Conservation (phyloP, 176 grass and related monocot genomes). For the Otatea glauca region DNA sequence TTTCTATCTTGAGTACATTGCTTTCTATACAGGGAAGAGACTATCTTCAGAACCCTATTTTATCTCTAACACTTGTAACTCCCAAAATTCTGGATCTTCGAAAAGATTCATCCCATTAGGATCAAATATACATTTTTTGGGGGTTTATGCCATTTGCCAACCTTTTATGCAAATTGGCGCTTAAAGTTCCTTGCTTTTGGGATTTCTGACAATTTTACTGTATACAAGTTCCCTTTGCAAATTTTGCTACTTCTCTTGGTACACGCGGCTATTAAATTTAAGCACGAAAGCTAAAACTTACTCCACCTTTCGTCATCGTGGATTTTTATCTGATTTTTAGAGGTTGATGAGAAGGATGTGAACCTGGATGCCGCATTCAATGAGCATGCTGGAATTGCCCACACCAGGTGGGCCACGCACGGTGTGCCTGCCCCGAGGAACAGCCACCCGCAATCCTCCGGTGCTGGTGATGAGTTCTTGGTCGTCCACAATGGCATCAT, state of each 20-base stretch:
- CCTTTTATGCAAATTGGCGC: not conserved
- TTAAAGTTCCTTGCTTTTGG: not conserved
- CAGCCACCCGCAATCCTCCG: slow-evolving; percentile 95
- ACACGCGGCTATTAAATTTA: not conserved
- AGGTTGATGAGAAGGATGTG: slow-evolving; percentile 83
- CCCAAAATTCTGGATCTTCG: slow-evolving; percentile 15
- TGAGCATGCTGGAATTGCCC: slow-evolving; percentile 89
- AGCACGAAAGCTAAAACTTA: slow-evolving; percentile 16
- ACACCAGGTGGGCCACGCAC: slow-evolving; percentile 97
- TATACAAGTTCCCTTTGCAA: not conserved
- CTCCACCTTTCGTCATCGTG: not conserved
- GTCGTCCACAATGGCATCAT: slow-evolving; percentile 99
- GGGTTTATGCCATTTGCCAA: slow-evolving; percentile 11
- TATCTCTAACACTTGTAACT: not conserved
- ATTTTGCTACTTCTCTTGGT: not conserved
- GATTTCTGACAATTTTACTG: not conserved
- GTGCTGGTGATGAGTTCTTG: slow-evolving; percentile 77
- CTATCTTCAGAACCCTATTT: too few relatives aligned
- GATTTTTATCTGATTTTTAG: not conserved
- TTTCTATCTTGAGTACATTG: too few relatives aligned
- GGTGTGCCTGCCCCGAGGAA: slow-evolving; percentile 77
- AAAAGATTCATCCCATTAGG: not conserved
- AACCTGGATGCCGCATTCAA: slow-evolving; percentile 72
- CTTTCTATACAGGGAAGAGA: too few relatives aligned
- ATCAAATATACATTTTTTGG: too few relatives aligned